phyloP scores from a whole-genome alignment of 805 yeast genomes.

The Candida namnaoensis region DNA sequence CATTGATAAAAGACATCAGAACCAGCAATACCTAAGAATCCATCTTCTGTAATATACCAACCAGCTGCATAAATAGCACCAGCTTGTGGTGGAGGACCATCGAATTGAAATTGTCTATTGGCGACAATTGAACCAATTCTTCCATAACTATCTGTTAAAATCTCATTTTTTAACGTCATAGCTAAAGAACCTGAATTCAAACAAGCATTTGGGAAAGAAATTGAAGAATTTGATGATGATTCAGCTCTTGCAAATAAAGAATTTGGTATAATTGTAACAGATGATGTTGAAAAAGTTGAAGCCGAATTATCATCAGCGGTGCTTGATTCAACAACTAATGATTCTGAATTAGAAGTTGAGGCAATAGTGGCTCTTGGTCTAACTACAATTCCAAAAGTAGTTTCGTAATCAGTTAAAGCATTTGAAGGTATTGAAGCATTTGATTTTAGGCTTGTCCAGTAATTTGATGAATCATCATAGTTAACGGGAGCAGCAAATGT shows the following conservation, averaged over 20 bases:
- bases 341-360: conserved; percentile 16
- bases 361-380: conserved; percentile 23
- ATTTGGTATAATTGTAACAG: too few relatives aligned
- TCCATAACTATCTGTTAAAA: conserved; percentile 49
- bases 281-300: too few relatives aligned
- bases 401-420: conserved; percentile 26
- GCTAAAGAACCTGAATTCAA: too few relatives aligned
- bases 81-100: conserved; percentile 82
- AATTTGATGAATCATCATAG: conserved; percentile 33
- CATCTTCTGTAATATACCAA: conserved; percentile 42
- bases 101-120: conserved; percentile 80
- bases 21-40: conserved; percentile 56
- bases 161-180: conserved; percentile 32
- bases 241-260: too few relatives aligned
- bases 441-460: conserved; percentile 36
- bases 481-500: conserved; percentile 42
- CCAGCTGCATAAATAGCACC: conserved; percentile 67
- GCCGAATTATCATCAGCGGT: too few relatives aligned
- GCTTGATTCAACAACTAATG: conserved; percentile 8
- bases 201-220: too few relatives aligned
- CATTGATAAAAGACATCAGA: conserved; percentile 63
- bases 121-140: conserved; percentile 77
- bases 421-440: conserved; percentile 21
- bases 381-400: conserved; percentile 35
- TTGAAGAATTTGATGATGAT: too few relatives aligned